Base-by-base conservation (phyloP, 2,329 filamentous ascomycete genomes). In the Ceratocystis papillata region DNA sequence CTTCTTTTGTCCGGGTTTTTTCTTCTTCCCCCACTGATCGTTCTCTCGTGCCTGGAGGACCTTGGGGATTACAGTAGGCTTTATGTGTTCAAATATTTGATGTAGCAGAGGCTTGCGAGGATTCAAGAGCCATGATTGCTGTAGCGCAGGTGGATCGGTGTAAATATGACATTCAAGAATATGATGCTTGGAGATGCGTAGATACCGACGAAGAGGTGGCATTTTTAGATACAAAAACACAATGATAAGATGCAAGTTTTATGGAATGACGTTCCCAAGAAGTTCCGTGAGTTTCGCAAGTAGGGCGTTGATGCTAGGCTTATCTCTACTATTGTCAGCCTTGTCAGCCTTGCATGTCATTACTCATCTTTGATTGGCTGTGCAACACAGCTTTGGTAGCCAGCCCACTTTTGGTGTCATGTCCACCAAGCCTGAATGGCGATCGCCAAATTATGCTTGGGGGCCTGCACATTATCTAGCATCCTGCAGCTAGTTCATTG, bases 151-250 rank as follows among this genome's bases (percentile, higher is more conserved):
- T 71, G 93, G 92, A 70, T 97, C 93, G 60, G 96, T 85, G 76
- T 97, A 97, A 70, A 99, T 94, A 70, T 92, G 91, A 70, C 90
- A 91, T 80, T 99, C 94, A n/a, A 99, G 82, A 41, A 96, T 91
- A 3, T 93, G 96, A 75, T 90, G 89, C 73, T 93, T 92, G 65
- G 89, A 93, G 71, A 97, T 96, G 64, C 93, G 85, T 65, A 97
- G 81, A 74, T 97, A 96, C 71, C 92, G 85, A 67, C 92, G 86
- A 61, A 96, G 84, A 10, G 92, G 92, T 12, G 91, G 88, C 92
- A 96, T 96, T 55, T 28, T 70, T 37, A 44, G 55, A 33, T 30
- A n/a, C 30, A 25, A 25, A 30, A 25, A 55, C 25, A 28, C 33
- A n/a, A 30, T 37, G 48, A n/a, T 28, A n/a, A 12, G 55, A 59